Percentiles rank a stretch among this genome's conserved stretches.
phyloP scores from a whole-genome alignment of 2,329 filamentous ascomycete species.

The Penicillium expansum region DNA sequence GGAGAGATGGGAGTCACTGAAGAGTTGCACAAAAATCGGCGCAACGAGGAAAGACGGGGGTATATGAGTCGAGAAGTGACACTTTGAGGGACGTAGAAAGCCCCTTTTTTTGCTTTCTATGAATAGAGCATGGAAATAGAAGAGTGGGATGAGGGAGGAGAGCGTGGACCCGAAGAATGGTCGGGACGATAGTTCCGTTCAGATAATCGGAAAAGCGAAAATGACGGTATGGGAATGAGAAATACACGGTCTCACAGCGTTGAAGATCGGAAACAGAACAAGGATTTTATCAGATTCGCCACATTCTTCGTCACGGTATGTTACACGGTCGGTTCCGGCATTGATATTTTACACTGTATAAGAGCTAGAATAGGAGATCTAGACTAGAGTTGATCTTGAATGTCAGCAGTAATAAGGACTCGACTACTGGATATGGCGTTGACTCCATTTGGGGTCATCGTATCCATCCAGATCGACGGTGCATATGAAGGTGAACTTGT shows the following conservation, averaged over 20 bases:
- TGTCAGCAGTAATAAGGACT: conserved; percentile 8
- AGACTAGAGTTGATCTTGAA: background rate
- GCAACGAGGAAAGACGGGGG: background rate
- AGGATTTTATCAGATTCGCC: conserved; percentile 12
- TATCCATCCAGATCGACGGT: conserved; percentile 22
- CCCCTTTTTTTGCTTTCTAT: conserved; percentile 1
- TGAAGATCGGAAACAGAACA: conserved; percentile 1
- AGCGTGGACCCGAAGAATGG: conserved; percentile 7
- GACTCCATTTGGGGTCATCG: conserved; percentile 7
- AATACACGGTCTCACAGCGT: background rate
- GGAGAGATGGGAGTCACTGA: background rate
- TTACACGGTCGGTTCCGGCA: conserved; percentile 8
- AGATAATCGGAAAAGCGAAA: background rate
- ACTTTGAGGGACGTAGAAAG: no score
- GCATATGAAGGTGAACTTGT: conserved; percentile 11
- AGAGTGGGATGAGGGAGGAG: conserved; percentile 6
- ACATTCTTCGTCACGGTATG: conserved; percentile 8
- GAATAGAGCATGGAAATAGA: background rate
- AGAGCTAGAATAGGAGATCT: background rate
- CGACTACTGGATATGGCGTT: conserved; percentile 12
- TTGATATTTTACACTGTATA: background rate
- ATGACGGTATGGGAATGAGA: conserved; percentile 4
- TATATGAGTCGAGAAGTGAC: conserved; percentile 2
- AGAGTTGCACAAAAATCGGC: background rate
- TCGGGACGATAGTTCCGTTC: conserved; percentile 5